A percentile compares a stretch with the other conserved stretches of the same genome.
Conservation (phyloP, 2,329 filamentous ascomycete species). For the Monosporascus ibericus region DNA sequence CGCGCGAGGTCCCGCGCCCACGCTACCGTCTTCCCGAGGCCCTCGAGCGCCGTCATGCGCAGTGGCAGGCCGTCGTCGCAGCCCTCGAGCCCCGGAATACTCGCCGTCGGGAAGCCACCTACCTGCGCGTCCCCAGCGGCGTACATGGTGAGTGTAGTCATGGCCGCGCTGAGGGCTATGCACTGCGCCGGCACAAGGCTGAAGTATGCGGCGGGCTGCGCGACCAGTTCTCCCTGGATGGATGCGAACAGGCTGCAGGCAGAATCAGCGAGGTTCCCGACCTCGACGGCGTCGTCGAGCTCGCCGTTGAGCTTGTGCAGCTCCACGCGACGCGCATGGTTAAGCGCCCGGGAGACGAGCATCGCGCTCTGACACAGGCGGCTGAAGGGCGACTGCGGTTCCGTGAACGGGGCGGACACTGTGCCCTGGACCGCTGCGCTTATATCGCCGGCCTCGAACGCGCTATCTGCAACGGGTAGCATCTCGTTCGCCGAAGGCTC, state of each 20-base stretch:
- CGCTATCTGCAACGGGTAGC: slow-evolving; percentile 31
- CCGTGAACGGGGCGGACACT: slow-evolving; percentile 36
- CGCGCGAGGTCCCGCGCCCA: slow-evolving; percentile 6
- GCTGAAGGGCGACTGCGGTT: slow-evolving; percentile 42
- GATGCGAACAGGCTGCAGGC: slow-evolving; percentile 6
- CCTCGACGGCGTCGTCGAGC: slow-evolving; percentile 10
- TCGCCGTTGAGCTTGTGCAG: slow-evolving; percentile 4
- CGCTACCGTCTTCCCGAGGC: slow-evolving; percentile 4
- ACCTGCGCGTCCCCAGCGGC: neutral
- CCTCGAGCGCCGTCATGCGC: slow-evolving; percentile 4
- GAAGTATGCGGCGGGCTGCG: slow-evolving; percentile 6
- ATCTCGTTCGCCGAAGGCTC: slow-evolving; percentile 21
- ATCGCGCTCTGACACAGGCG: slow-evolving; percentile 38
- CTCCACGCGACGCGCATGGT: slow-evolving; percentile 6
- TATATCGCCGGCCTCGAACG: slow-evolving; percentile 35
- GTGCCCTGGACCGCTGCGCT: slow-evolving; percentile 19
- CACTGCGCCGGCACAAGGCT: slow-evolving; percentile 4
- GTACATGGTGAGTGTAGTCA: slow-evolving; percentile 5
- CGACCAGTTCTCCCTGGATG: slow-evolving; percentile 4
- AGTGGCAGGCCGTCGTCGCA: slow-evolving; percentile 6
- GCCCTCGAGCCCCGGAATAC: neutral
- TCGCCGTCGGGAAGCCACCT: neutral
- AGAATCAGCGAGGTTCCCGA: slow-evolving; percentile 11
- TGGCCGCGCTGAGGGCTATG: slow-evolving; percentile 6
- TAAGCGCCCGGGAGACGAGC: slow-evolving; percentile 27